A percentile compares a stretch with the other conserved stretches of the same genome.
Evolutionary conservation across 2,329 filamentous ascomycete genomes (phyloP).

Genomic region (Aspergillus awamori): DNA sequence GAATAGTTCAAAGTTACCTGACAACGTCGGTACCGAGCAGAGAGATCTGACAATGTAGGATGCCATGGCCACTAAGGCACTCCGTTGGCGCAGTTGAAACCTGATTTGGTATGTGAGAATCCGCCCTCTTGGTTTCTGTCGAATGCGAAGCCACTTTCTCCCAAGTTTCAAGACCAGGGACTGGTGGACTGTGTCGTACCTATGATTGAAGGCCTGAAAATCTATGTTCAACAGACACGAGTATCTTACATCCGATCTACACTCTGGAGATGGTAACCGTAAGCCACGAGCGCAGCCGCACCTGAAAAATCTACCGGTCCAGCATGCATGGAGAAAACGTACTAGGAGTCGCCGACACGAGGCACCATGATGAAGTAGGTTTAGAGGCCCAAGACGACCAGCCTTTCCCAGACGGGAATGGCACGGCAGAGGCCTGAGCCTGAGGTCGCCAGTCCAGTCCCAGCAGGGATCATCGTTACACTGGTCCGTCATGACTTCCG

Average conservation of each 20-base stretch:
- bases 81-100: background rate
- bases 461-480: background rate
- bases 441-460: background rate
- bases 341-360: conserved; percentile 1
- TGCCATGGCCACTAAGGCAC: too few species aligned
- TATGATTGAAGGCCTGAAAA: background rate
- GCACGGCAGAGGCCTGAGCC: background rate
- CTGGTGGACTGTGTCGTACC: background rate
- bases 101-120: background rate
- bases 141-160: background rate
- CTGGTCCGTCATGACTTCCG: background rate
- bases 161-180: background rate
- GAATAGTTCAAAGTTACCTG: background rate
- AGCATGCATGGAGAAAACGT: background rate
- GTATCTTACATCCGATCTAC: background rate
- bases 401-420: background rate
- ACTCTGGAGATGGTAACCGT: background rate
- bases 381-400: background rate
- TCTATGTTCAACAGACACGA: background rate
- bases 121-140: background rate
- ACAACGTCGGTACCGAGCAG: background rate
- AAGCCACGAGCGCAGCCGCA: background rate
- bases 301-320: background rate
- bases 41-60: background rate
- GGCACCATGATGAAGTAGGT: background rate